Evolutionary conservation across 2,329 filamentous ascomycete species (phyloP).

Genomic region (Metarhizium brunneum): DNA sequence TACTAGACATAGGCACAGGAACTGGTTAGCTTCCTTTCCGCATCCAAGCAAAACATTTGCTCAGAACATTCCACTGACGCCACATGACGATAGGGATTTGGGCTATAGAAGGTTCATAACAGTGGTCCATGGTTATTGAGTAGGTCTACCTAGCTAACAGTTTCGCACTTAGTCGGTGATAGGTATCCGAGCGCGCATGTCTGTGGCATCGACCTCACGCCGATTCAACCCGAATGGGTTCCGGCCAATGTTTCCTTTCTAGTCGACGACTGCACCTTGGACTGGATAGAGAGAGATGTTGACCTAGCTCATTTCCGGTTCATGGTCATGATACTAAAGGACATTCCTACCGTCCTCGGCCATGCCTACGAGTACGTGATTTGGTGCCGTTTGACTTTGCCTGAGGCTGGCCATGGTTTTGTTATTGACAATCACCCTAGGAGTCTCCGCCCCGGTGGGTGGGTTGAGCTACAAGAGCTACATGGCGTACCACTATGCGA

Average conservation of each 20-base stretch:
- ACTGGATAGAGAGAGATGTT: conserved; percentile 16
- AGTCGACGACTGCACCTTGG: conserved; percentile 24
- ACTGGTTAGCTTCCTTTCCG: conserved; percentile 4
- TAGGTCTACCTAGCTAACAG: background rate
- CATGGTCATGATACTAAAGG: conserved; percentile 10
- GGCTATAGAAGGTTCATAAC: conserved; percentile 5
- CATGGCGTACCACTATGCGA: conserved; percentile 24
- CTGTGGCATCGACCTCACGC: conserved; percentile 28
- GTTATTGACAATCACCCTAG: background rate
- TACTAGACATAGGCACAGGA: conserved; percentile 31
- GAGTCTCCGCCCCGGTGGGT: conserved; percentile 30
- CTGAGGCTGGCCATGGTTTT: background rate
- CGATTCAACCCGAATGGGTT: conserved; percentile 30
- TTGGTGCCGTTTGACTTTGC: background rate
- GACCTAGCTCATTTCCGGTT: conserved; percentile 23
- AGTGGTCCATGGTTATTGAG: too few relatives aligned
- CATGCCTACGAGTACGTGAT: conserved; percentile 12
- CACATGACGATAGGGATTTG: conserved; percentile 6
- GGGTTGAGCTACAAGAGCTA: conserved; percentile 33
- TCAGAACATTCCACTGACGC: background rate
- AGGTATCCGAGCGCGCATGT: conserved; percentile 26
- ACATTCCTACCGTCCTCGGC: conserved; percentile 9
- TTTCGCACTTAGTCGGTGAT: conserved; percentile 9
- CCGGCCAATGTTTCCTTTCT: conserved; percentile 30
- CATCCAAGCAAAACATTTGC: background rate